phyloP scores from a whole-genome alignment of 1,284 basidiomycete species.

The Microstroma glucosiphilum region DNA sequence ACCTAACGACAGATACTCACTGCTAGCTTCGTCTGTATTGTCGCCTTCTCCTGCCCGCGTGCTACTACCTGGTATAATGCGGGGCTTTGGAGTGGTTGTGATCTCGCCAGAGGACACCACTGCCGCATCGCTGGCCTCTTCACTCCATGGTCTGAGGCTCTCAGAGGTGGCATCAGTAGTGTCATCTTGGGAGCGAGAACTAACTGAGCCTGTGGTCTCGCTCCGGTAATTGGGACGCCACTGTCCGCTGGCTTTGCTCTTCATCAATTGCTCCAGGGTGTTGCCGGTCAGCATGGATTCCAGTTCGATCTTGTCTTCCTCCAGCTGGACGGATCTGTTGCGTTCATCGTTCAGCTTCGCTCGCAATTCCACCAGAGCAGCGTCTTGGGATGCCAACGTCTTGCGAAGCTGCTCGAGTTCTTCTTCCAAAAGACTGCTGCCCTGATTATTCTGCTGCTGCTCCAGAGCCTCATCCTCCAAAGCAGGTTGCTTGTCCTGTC shows the following conservation, averaged over 20 bases:
- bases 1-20: too few relatives aligned
- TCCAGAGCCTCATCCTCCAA: background rate
- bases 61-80: too few relatives aligned
- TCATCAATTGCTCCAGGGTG: constrained; percentile 5
- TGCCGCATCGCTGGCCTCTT: too few relatives aligned
- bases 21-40: too few relatives aligned
- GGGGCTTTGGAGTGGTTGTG: too few relatives aligned
- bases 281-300: background rate
- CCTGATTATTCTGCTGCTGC: background rate
- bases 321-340: background rate
- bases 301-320: background rate
- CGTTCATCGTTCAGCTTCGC: background rate
- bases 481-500: background rate
- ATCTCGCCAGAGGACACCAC: too few relatives aligned
- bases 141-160: too few relatives aligned
- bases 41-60: too few relatives aligned
- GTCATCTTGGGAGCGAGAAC: too few relatives aligned
- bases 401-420: background rate
- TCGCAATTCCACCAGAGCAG: background rate
- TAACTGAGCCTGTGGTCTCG: background rate
- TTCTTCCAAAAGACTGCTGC: constrained; percentile 1
- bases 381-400: constrained; percentile 6
- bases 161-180: too few relatives aligned
- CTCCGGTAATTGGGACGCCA: background rate
- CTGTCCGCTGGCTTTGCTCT: background rate